Conservation (phyloP, 108 stramenopile species). For the Skeletonema potamos region DNA sequence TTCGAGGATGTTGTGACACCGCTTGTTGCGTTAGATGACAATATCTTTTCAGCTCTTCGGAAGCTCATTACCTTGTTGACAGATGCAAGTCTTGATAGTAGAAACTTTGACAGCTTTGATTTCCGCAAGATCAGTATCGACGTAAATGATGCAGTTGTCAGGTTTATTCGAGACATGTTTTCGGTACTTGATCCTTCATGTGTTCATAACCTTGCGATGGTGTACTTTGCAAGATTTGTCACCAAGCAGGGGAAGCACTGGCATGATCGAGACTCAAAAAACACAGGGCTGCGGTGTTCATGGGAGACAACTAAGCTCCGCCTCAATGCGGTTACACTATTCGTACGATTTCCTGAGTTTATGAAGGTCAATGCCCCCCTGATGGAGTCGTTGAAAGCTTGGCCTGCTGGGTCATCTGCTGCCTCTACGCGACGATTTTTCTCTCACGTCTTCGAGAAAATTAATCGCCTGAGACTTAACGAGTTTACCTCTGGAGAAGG, state of each 20-base stretch:
- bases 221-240: constrained; percentile 78
- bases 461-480: constrained; percentile 45
- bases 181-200: constrained; percentile 64
- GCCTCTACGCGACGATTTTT: constrained; percentile 52
- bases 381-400: constrained; percentile 63
- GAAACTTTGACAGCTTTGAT: constrained; percentile 86
- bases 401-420: constrained; percentile 27
- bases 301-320: constrained; percentile 82
- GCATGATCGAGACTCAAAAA: constrained; percentile 77
- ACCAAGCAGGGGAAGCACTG: constrained; percentile 69
- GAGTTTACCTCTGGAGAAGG: constrained; percentile 48
- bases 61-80: constrained; percentile 67
- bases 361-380: constrained; percentile 71
- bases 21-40: constrained; percentile 71
- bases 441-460: constrained; percentile 54
- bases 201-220: constrained; percentile 70
- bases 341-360: constrained; percentile 83
- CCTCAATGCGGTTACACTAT: constrained; percentile 80
- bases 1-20: constrained; percentile 44
- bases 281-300: constrained; percentile 76
- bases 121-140: constrained; percentile 80
- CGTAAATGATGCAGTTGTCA: constrained; percentile 87
- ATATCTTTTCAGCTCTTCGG: constrained; percentile 57
- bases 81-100: constrained; percentile 80
- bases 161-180: constrained; percentile 81